phyloP scores from a whole-genome alignment of 495 filamentous ascomycete species.

The Sordaria brevicollis region DNA sequence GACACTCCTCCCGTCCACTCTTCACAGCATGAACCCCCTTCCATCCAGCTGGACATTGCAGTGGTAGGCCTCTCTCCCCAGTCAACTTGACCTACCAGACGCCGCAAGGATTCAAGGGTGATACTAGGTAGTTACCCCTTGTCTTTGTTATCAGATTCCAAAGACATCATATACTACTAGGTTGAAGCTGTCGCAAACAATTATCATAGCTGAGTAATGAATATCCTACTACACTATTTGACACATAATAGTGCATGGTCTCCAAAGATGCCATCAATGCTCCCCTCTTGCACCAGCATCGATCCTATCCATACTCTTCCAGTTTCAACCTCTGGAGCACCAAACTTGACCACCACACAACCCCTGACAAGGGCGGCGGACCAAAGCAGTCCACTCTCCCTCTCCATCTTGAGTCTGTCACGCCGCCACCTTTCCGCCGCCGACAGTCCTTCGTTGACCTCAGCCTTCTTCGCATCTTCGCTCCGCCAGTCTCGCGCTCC shows the following conservation, averaged over 20 bases:
- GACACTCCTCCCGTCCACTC: not conserved
- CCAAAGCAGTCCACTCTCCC: conserved; percentile 59
- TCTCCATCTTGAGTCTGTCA: conserved; percentile 40
- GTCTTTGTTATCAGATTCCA: not conserved
- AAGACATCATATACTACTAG: not conserved
- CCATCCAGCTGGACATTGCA: not conserved
- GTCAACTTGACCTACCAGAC: not conserved
- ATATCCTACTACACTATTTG: no score
- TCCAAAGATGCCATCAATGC: conserved; percentile 36
- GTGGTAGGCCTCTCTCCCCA: not conserved
- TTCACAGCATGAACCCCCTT: not conserved
- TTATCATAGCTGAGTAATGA: not conserved
- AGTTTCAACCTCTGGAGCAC: conserved; percentile 40
- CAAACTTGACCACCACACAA: conserved; percentile 83
- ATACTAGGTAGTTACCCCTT: not conserved
- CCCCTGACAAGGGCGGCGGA: conserved; percentile 75
- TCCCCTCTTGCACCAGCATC: conserved; percentile 42
- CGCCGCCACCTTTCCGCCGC: conserved; percentile 32
- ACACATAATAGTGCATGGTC: conserved; percentile 44
- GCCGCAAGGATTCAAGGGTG: not conserved
- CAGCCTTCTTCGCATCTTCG: conserved; percentile 31
- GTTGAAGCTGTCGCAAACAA: not conserved
- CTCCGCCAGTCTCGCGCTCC: conserved; percentile 71
- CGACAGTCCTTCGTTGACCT: conserved; percentile 15
- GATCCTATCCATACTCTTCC: conserved; percentile 40